A percentile compares a stretch with the other conserved stretches of the same genome.
Conservation (phyloP, 208 protist species). For the Porcisia deanei region DNA sequence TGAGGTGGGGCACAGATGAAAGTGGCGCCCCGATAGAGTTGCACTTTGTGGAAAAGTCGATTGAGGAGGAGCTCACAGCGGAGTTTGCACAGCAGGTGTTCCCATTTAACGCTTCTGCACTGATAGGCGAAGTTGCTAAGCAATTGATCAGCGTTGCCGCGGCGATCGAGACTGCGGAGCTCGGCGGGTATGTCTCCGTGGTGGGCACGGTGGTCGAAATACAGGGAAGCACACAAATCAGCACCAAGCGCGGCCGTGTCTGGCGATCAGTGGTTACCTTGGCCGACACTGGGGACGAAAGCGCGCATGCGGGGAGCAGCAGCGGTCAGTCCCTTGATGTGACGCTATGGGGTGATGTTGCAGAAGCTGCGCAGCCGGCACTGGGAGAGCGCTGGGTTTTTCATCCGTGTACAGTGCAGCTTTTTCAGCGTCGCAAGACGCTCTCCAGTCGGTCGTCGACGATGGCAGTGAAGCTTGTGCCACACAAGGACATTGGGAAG, state of each 20-base stretch:
- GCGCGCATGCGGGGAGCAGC: neutral
- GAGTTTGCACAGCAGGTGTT: slow-evolving; percentile 14
- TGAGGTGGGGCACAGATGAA: slow-evolving; percentile 39
- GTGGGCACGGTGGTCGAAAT: slow-evolving; percentile 42
- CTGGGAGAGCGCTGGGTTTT: slow-evolving; percentile 69
- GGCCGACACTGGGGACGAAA: slow-evolving; percentile 22
- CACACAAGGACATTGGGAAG: neutral
- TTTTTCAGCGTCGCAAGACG: slow-evolving; percentile 60
- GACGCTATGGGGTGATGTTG: slow-evolving; percentile 73
- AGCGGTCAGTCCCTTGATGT: slow-evolving; percentile 36
- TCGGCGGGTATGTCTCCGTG: slow-evolving; percentile 59
- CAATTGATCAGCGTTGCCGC: slow-evolving; percentile 30
- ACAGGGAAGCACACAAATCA: slow-evolving; percentile 25
- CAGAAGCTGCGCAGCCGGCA: slow-evolving; percentile 24
- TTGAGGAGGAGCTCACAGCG: slow-evolving; percentile 18
- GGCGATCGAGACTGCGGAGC: slow-evolving; percentile 22
- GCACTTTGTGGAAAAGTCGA: slow-evolving; percentile 45
- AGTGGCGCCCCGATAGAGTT: slow-evolving; percentile 34
- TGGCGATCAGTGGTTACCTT: slow-evolving; percentile 42
- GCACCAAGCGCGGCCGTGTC: slow-evolving; percentile 70
- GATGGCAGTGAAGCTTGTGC: slow-evolving; percentile 31
- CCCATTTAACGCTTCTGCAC: slow-evolving; percentile 29
- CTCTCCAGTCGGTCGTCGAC: slow-evolving; percentile 36
- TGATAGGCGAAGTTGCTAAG: slow-evolving; percentile 42
- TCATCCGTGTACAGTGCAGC: slow-evolving; percentile 41